Evolutionary conservation across 1,284 basidiomycete species (phyloP), one percentile per base, ranked within the genome.

Genomic region (Agaricales sp.): DNA sequence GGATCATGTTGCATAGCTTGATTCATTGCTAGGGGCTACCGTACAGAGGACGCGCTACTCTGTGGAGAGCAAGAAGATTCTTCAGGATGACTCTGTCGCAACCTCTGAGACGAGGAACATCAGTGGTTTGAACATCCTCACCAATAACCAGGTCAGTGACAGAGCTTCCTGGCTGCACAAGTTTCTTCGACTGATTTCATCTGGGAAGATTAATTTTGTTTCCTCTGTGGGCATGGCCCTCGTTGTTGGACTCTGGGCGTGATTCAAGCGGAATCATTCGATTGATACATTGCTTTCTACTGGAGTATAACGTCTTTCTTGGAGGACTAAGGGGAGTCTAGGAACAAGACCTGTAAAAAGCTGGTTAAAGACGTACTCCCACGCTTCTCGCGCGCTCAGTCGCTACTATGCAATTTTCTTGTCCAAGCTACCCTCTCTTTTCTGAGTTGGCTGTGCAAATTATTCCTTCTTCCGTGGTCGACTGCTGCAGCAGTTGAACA

Each of bases 1-100:
- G 6, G 39, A 47, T 37, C 44, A 30, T 41, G 39, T n/a, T 41
- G 19, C 6, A 41, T 48, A 88, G 83, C 61, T 90, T 48, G 92
- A 96, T 61, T 92, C 88, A 0, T 44, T 96, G 2, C 71, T 96
- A 11, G 94, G 94, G 1, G 93, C 92, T 1, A 92, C 89, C 0
- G 63, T 95, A 1, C 94, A 98, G 58, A 70, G 77, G 50, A 93
- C 92, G 1, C 75, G 82, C 18, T 96, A 85, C 65, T 84, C 83
- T 6, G 65, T 66, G 30, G 66, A 69, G 4, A 75, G 73, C 50
- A 81, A 81, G 53, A 70, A 77, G 45, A 74, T 97, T 45, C 69
- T 92, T 21, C 78, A 82, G 21, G 83, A 88, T 55, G 71, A 73
- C 1, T 21, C 20, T 22, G 14, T n/a, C 39, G 43, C 59, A 57